Base-by-base conservation (phyloP, 108 stramenopile genomes). In the Craspedostauros australis region DNA sequence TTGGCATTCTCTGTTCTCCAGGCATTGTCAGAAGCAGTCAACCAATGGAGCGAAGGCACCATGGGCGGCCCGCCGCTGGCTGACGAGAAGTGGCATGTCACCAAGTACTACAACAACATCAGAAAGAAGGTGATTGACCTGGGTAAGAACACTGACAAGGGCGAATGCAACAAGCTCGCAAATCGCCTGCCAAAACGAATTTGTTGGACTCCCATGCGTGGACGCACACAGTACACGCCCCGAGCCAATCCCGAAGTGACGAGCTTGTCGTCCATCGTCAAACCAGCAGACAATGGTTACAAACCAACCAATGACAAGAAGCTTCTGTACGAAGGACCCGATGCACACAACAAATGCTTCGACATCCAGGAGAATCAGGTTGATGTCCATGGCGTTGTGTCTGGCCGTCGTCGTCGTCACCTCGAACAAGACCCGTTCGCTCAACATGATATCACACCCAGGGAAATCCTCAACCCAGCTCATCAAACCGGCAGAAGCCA, bases 21-120 rank as follows among this genome's bases (percentile, higher is more conserved):
- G 20, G 81, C 75, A 14, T 38, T 85, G 21, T 72, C 80, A 54
- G 67, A 58, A 60, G 84, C 84, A 3, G 46, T 91, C 44, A 57
- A 77, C 28, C 24, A 46, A 20, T 91, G 79, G 77, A 81, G 60
- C 16, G 80, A 84, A 24, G 64, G 66, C 19, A 84, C 82, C 28
- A 85, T 79, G 38, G 74, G 70, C 44, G 89, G 89, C 12, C 81
- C 82, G 48, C 89, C 89, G 29, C 70, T 91, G 20, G 71, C 64
- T 2, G 89, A 87, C 38, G 81, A 82, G 25, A 56, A 73, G 21
- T 91, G 89, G 84, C 76, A 85, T 45, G 68, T 83, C 9, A 76
- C 67, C 4, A 68, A 70, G 0, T 70, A 75, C 46, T 83, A 83
- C 36, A 63, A 83, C 0, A 75, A 73, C 39, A 78, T 83, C 41